A percentile compares a stretch with the other conserved stretches of the same genome.
These are phyloP conservation scores for Dendryphion nanum DNA, from an alignment of 2,329 filamentous ascomycete genomes.

Conservation along the genomic window DNA sequence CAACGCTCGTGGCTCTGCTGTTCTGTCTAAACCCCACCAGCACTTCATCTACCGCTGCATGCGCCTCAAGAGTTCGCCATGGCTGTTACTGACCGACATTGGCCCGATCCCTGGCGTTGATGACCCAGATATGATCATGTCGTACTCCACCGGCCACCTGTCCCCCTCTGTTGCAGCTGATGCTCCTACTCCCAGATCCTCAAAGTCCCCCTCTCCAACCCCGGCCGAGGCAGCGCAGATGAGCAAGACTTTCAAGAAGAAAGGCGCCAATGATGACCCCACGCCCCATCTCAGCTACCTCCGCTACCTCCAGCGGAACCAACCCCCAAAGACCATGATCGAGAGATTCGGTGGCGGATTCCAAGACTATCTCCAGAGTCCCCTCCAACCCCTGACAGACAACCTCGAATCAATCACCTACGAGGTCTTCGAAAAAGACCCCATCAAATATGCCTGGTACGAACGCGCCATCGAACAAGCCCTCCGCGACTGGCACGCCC, in stretches of 20 bases:
- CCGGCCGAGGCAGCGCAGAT: conserved; percentile 63
- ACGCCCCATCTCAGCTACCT: conserved; percentile 76
- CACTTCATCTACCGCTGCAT: conserved; percentile 56
- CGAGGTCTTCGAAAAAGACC: conserved; percentile 97
- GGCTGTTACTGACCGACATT: conserved; percentile 60
- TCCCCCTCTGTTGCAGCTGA: conserved; percentile 46
- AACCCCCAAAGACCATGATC: conserved; percentile 63
- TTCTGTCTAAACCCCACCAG: conserved; percentile 59
- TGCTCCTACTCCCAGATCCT: conserved; percentile 27
- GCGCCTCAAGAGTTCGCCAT: conserved; percentile 57
- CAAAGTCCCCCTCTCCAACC: conserved; percentile 52
- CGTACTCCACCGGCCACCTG: conserved; percentile 34
- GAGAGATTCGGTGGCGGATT: conserved; percentile 70
- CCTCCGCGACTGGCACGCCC: conserved; percentile 72
- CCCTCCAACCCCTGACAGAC: conserved; percentile 89
- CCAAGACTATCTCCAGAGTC: conserved; percentile 95
- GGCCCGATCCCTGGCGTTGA: conserved; percentile 54
- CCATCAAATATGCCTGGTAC: conserved; percentile 97
- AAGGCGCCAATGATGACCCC: conserved; percentile 52
- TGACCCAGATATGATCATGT: conserved; percentile 38
- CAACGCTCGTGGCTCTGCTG: conserved; percentile 59
- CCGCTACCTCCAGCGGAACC: conserved; percentile 77
- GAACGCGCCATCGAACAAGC: conserved; percentile 80
- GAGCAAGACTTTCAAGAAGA: conserved; percentile 39
- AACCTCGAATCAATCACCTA: conserved; percentile 97